These are phyloP conservation scores for Globisporangium splendens DNA, from an alignment of 352 stramenopile species.

Conservation along the genomic window DNA sequence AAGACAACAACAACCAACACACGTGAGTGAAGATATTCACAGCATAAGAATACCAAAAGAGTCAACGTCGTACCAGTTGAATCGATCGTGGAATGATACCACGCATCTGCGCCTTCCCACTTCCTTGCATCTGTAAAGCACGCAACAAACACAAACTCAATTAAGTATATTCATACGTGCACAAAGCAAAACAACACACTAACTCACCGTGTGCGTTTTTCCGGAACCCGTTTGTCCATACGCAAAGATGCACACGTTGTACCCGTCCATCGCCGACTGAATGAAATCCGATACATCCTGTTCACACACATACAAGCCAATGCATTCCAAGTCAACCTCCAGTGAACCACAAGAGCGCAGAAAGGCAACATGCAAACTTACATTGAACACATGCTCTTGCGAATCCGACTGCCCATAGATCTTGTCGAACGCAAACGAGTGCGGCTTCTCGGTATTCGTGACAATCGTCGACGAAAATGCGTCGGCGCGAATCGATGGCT, in stretches of 20 bases:
- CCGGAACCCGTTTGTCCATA: slow-evolving; percentile 97
- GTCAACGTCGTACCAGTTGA: slow-evolving; percentile 47
- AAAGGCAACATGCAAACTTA: neutral
- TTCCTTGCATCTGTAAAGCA: slow-evolving; percentile 92
- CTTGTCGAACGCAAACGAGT: slow-evolving; percentile 97
- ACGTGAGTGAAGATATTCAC: slow-evolving; percentile 1
- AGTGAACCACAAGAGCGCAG: neutral
- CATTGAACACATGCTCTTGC: slow-evolving; percentile 95
- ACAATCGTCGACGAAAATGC: slow-evolving; percentile 69
- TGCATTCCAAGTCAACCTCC: slow-evolving; percentile 14
- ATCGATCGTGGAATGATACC: slow-evolving; percentile 98
- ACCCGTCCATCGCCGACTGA: slow-evolving; percentile 95
- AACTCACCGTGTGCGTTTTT: slow-evolving; percentile 93
- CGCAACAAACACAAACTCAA: neutral
- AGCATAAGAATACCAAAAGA: neutral
- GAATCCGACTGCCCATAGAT: slow-evolving; percentile 94
- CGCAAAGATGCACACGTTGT: slow-evolving; percentile 98
- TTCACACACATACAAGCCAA: neutral
- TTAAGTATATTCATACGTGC: neutral
- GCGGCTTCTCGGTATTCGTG: slow-evolving; percentile 64
- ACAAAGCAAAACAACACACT: neutral
- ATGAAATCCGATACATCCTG: slow-evolving; percentile 87
- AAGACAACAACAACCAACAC: neutral
- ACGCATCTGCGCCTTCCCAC: slow-evolving; percentile 92
- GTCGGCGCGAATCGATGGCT: slow-evolving; percentile 58